Evolutionary conservation across 495 filamentous ascomycete genomes (phyloP).

Genomic region (Annulohypoxylon stygium): DNA sequence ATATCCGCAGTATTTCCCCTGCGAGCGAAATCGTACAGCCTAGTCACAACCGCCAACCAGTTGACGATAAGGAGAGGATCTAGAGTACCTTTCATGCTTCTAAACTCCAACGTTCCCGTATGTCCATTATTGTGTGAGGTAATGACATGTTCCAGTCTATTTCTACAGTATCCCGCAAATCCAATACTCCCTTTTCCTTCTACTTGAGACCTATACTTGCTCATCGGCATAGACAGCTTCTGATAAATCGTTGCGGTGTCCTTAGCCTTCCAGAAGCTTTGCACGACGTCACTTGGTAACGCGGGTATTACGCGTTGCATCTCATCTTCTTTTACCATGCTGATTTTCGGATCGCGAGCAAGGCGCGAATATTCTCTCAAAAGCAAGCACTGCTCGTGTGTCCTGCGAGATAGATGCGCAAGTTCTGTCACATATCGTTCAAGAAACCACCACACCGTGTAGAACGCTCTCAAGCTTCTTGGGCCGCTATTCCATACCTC

Average conservation of each 20-base stretch:
- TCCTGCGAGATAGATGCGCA: constrained; percentile 16
- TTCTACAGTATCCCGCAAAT: constrained; percentile 27
- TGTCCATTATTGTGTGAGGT: constrained; percentile 29
- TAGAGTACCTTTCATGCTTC: constrained; percentile 22
- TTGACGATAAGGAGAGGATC: constrained; percentile 25
- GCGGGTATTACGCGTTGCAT: constrained; percentile 8
- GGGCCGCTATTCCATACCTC: background rate
- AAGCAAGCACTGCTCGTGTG: background rate
- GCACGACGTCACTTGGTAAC: background rate
- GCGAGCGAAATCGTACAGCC: constrained; percentile 24
- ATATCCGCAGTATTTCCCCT: constrained; percentile 22
- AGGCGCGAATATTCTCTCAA: constrained; percentile 14
- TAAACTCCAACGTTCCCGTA: constrained; percentile 37
- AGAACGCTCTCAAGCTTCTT: constrained; percentile 17
- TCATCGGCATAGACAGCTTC: background rate
- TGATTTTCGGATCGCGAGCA: background rate
- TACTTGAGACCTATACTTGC: background rate
- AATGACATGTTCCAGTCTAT: background rate
- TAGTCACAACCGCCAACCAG: constrained; percentile 27
- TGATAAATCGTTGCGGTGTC: constrained; percentile 5
- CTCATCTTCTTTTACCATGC: background rate
- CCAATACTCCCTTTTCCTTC: constrained; percentile 29
- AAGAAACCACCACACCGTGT: constrained; percentile 39
- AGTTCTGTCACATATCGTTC: constrained; percentile 13
- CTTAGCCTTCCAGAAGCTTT: constrained; percentile 23